A percentile compares a stretch with the other conserved stretches of the same genome.
Conservation (phyloP, 164 flowering plant genomes). For the Chimonanthus praecox region DNA sequence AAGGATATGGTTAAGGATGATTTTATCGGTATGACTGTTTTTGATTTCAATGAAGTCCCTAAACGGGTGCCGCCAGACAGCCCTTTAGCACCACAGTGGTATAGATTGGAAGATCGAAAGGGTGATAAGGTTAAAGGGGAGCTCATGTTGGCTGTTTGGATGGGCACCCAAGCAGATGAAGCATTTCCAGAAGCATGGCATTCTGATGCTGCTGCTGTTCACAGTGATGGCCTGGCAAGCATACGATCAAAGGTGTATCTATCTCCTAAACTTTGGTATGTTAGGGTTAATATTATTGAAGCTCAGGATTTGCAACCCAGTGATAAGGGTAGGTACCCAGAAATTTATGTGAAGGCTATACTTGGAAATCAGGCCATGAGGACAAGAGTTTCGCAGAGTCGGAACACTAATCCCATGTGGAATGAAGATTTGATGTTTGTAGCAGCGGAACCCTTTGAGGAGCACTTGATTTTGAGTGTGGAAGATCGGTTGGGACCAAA, state of each 20-base stretch:
- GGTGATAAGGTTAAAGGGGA: slow-evolving; percentile 76
- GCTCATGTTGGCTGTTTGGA: slow-evolving; percentile 94
- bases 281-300: slow-evolving; percentile 80
- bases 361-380: slow-evolving; percentile 73
- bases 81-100: slow-evolving; percentile 93
- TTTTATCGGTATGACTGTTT: slow-evolving; percentile 66
- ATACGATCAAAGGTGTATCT: slow-evolving; percentile 91
- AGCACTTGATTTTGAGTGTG: slow-evolving; percentile 61
- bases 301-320: slow-evolving; percentile 75
- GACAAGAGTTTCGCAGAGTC: slow-evolving; percentile 61
- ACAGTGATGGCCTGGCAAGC: slow-evolving; percentile 38
- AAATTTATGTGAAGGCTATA: slow-evolving; percentile 66
- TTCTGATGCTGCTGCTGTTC: slow-evolving; percentile 66
- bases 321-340: slow-evolving; percentile 70
- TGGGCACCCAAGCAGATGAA: slow-evolving; percentile 94
- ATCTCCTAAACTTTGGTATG: slow-evolving; percentile 84
- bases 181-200: slow-evolving; percentile 94
- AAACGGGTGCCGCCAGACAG: slow-evolving; percentile 88
- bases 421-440: slow-evolving; percentile 84
- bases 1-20: slow-evolving; percentile 85
- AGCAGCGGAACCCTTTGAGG: slow-evolving; percentile 94
- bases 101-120: slow-evolving; percentile 66
- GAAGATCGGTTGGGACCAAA: slow-evolving; percentile 83
- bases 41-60: slow-evolving; percentile 84
- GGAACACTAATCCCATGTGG: slow-evolving; percentile 61